Conservation (phyloP, 495 filamentous ascomycete species). For the Astrocystis sublimbata region DNA sequence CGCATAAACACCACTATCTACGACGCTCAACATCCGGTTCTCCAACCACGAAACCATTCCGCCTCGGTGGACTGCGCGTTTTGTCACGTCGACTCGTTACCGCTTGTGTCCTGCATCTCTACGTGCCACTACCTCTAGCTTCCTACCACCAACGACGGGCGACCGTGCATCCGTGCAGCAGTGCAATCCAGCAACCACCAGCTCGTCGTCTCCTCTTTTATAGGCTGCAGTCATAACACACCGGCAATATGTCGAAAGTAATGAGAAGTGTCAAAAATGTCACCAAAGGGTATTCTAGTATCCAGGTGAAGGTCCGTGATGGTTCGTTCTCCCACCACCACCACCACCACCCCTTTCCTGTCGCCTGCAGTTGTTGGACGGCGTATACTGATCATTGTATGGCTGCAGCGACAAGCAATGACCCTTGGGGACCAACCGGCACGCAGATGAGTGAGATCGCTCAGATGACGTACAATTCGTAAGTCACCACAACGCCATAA, state of each 20-base stretch:
- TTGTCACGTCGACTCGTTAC: conserved; percentile 6
- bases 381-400: conserved; percentile 30
- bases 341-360: not conserved
- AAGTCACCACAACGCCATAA: conserved; percentile 38
- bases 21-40: conserved; percentile 9
- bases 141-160: conserved; percentile 6
- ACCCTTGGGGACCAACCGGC: conserved; percentile 97
- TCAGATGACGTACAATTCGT: conserved; percentile 96
- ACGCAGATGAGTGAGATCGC: conserved; percentile 99
- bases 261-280: conserved; percentile 99
- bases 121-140: not conserved
- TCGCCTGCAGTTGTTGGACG: conserved; percentile 1
- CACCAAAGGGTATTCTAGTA: conserved; percentile 96
- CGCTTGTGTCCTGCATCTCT: not conserved
- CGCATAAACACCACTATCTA: conserved; percentile 9
- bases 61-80: conserved; percentile 13
- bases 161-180: too few species aligned
- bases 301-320: conserved; percentile 99
- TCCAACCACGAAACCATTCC: conserved; percentile 7
- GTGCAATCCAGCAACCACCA: too few species aligned
- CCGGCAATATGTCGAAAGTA: conserved; percentile 84
- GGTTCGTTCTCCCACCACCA: conserved; percentile 66
- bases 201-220: conserved; percentile 1
- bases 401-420: conserved; percentile 88
- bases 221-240: conserved; percentile 20